Conservation (phyloP, 371 early-diverging fungal species). For the Fennellomyces sp. region DNA sequence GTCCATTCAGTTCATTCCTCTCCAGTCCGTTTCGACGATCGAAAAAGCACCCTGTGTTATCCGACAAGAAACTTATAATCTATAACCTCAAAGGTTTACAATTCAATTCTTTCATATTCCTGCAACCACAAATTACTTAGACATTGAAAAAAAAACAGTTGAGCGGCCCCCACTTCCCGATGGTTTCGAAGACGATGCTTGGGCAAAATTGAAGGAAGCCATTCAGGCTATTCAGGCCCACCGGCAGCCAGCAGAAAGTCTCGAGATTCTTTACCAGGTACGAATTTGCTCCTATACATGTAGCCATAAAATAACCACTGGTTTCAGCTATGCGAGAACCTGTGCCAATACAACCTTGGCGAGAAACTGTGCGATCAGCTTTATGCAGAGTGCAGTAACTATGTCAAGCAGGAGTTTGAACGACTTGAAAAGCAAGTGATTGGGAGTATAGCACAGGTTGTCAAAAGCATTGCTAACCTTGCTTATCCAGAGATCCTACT, state of each 20-base stretch:
- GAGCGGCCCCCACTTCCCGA: slow-evolving; percentile 72
- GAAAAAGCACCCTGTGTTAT: slow-evolving; percentile 33
- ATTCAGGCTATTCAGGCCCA: slow-evolving; percentile 77
- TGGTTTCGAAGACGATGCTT: slow-evolving; percentile 69
- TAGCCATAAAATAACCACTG: too few relatives aligned
- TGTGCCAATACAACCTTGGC: slow-evolving; percentile 82
- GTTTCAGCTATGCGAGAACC: slow-evolving; percentile 77
- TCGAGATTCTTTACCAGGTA: slow-evolving; percentile 86
- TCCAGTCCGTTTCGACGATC: slow-evolving; percentile 26
- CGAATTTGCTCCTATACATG: neutral
- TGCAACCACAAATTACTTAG: neutral
- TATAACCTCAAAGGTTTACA: slow-evolving; percentile 33
- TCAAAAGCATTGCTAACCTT: neutral
- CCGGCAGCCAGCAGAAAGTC: slow-evolving; percentile 63
- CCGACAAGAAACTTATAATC: slow-evolving; percentile 39
- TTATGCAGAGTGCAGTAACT: slow-evolving; percentile 55
- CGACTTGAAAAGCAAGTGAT: slow-evolving; percentile 29
- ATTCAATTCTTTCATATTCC: too few relatives aligned
- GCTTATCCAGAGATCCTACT: slow-evolving; percentile 6
- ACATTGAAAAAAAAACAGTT: slow-evolving; percentile 12
- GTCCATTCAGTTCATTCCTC: slow-evolving; percentile 35
- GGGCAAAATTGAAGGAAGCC: slow-evolving; percentile 68
- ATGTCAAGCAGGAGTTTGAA: slow-evolving; percentile 40
- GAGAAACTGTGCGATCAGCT: slow-evolving; percentile 65
- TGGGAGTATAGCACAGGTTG: too few relatives aligned